A percentile compares a stretch with the other conserved stretches of the same genome.
These are phyloP conservation scores for Candida alai DNA, from an alignment of 805 yeast species.

Conservation along the genomic window DNA sequence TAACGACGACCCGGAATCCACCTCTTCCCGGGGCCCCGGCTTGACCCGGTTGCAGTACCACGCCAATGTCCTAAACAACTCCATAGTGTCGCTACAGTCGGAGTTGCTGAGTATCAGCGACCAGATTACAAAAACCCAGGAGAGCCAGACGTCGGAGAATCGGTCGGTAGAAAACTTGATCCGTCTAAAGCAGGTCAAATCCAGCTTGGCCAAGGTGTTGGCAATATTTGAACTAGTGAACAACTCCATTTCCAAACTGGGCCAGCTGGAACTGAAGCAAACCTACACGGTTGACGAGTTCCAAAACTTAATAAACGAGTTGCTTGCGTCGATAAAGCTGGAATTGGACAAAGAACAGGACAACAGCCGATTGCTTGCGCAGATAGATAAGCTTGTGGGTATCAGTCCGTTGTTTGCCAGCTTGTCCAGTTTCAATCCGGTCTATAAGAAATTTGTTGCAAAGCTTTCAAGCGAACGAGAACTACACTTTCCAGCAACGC, in stretches of 20 bases:
- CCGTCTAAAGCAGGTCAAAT: slow-evolving; percentile 42
- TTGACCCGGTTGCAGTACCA: slow-evolving; percentile 64
- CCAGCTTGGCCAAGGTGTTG: slow-evolving; percentile 44
- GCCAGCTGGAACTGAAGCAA: slow-evolving; percentile 7
- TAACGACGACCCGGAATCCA: slow-evolving; percentile 8
- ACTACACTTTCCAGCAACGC: no score
- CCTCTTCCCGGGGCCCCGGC: no score
- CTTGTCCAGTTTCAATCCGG: slow-evolving; percentile 46
- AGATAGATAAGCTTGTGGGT: slow-evolving; percentile 45
- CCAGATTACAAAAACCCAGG: slow-evolving; percentile 13
- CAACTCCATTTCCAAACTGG: slow-evolving; percentile 7
- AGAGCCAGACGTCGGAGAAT: slow-evolving; percentile 20
- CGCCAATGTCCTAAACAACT: slow-evolving; percentile 54
- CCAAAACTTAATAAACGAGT: slow-evolving; percentile 36
- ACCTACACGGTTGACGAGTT: slow-evolving; percentile 15
- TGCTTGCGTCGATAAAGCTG: slow-evolving; percentile 44
- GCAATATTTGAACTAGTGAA: slow-evolving; percentile 41
- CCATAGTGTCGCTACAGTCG: slow-evolving; percentile 52
- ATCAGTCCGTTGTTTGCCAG: slow-evolving; percentile 52
- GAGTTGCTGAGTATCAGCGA: slow-evolving; percentile 34
- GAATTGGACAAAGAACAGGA: slow-evolving; percentile 34
- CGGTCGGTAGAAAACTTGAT: slow-evolving; percentile 27
- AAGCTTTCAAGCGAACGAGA: slow-evolving; percentile 13
- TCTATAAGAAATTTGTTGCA: slow-evolving; percentile 46
- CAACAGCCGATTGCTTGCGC: slow-evolving; percentile 29